Evolutionary conservation across 1,284 basidiomycete genomes (phyloP).

Genomic region (Papiliotrema flavescens): DNA sequence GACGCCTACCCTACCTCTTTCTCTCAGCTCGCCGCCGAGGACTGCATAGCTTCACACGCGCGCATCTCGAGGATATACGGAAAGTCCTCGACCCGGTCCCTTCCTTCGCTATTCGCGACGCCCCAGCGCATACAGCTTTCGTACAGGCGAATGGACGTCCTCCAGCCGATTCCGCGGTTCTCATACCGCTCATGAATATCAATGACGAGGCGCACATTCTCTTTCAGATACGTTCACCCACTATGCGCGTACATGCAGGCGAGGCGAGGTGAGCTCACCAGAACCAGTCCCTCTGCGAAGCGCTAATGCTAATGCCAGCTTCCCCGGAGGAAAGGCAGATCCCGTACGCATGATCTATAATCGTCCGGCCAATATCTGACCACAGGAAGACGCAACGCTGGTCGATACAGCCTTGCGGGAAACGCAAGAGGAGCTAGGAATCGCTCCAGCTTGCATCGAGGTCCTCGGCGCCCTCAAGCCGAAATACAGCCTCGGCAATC

Average conservation of each 20-base stretch:
- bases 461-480: constrained; percentile 36
- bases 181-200: constrained; percentile 43
- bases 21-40: background rate
- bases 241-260: constrained; percentile 37
- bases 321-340: constrained; percentile 40
- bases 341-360: constrained; percentile 11
- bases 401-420: constrained; percentile 38
- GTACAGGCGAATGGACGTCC: background rate
- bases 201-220: constrained; percentile 28
- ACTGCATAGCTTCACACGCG: constrained; percentile 22
- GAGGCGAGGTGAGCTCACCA: constrained; percentile 35
- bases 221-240: constrained; percentile 30
- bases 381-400: constrained; percentile 26
- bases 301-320: constrained; percentile 22
- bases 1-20: background rate
- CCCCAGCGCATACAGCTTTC: constrained; percentile 30
- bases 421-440: constrained; percentile 36
- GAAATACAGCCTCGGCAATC: constrained; percentile 42
- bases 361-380: background rate
- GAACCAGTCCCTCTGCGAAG: background rate
- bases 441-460: constrained; percentile 30
- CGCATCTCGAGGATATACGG: constrained; percentile 16
- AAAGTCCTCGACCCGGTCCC: constrained; percentile 16
- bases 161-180: constrained; percentile 32
- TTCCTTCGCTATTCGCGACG: constrained; percentile 2